Base-by-base conservation (phyloP, 495 filamentous ascomycete genomes). In the Penicillium riverlandense region DNA sequence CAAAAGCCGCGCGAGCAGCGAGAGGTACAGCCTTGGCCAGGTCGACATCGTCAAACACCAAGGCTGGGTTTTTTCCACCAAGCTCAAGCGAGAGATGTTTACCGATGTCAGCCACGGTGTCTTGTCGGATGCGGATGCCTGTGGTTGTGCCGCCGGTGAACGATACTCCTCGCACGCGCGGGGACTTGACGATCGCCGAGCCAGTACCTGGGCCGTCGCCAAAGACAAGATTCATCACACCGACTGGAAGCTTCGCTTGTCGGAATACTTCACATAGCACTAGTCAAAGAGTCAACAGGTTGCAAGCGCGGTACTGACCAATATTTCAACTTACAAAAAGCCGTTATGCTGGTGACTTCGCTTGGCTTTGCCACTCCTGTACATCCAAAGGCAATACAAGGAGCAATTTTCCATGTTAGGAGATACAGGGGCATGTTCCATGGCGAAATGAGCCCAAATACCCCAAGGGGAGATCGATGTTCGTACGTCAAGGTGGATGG, bases 381-480 rank as follows among this genome's bases (percentile, higher is more conserved):
- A 47, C 69, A 70, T 10, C 73, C 73, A 7, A 66, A 63, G 6
- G 67, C 69, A 10, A 77, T 59, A 11, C 70, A 71, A 8, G 71
- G 61, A 10, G 62, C 70, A 37, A 63, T 59, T 47, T 77, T 77
- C 46, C 53, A 49, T 12, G 53, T 56, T 9, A 56, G 30, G 12
- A 53, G 49, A 38, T 53, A 53, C 12, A 56, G 33, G 2, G 53
- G 53, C 53, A 56, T 56, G 31, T 56, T 56, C 53, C 53, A 56
- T 16, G 53, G 53, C 11, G 52, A 41, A 32, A 55, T 55, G 7
- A 55, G 33, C 9, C 41, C 45, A 16, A 52, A 52, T 22, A 53
- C 49, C 7, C 53, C 47, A 11, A 52, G 36, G 6, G 52, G 48
- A 0, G 52, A 55, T 15, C 52, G 52, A 16, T 55, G 48, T 31